Base-by-base conservation (phyloP, 2,329 filamentous ascomycete species). In the Cadophora luteo-olivacea region DNA sequence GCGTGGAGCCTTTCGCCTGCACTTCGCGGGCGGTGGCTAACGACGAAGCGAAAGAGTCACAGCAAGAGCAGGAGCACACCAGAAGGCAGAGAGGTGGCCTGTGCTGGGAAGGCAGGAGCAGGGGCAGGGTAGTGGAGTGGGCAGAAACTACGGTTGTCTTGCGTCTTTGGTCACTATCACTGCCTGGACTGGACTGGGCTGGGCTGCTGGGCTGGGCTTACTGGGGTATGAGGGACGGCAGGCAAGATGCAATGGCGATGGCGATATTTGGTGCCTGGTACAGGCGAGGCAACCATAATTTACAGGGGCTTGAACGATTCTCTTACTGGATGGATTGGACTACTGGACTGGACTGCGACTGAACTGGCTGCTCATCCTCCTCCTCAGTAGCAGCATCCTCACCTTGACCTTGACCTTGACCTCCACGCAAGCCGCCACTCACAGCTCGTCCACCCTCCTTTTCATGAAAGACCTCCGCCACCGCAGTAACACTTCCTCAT, bases 21-120 rank as follows among this genome's bases (percentile, higher is more conserved):
- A 38, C 36, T 38, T 16, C 29, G 54, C 32, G 54, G 51, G 54
- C 19, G 32, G 54, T 57, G 54, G 54, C 54, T 57, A 57, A 8
- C 54, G 19, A 38, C 52, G 52, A 55, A 55, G 16, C n/a, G 45
- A 6, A 66, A 70, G 68, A 67, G 68, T 67, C 67, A 69, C 64
- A 38, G 45, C 29, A 49, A 49, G 36, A 62, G 25, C 25, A 57
- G 54, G 12, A 32, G 16, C 32, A 38, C 3, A 38, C 36, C 36
- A 38, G 6, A 14, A 36, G 41, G 38, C 11, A 22, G 14, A 32
- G 60, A 32, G 60, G 24, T 49, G 41, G 60, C 41, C 38, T n/a
- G 24, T 62, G 45, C n/a, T n/a, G 45, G 45, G 19, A 19, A 6
- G 19, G 45, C 11, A 11, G n/a, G 45, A n/a, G n/a, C 22, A 8